phyloP scores from a whole-genome alignment of 2,329 filamentous ascomycete species.

The Epichloe festucae region DNA sequence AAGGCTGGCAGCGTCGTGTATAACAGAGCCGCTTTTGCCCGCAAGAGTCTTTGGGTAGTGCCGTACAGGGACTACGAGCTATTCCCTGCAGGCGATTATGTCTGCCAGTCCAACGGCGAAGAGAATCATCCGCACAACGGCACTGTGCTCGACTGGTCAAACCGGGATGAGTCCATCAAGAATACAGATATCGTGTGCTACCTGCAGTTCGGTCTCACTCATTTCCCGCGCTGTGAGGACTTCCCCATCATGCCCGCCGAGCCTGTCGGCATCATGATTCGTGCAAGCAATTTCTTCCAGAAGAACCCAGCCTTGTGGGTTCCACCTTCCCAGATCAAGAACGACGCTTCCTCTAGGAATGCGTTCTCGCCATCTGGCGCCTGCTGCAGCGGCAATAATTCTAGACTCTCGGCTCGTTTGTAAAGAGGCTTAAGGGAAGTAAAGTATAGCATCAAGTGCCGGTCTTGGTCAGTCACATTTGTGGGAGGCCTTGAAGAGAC shows the following conservation, averaged over 20 bases:
- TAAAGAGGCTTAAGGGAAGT: neutral
- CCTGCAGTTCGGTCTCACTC: slow-evolving; percentile 41
- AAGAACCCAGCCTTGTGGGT: slow-evolving; percentile 39
- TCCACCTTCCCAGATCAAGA: slow-evolving; percentile 26
- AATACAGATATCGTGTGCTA: slow-evolving; percentile 40
- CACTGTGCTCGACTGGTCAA: slow-evolving; percentile 32
- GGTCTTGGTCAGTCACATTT: no score
- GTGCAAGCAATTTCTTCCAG: slow-evolving; percentile 39
- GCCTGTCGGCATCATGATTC: slow-evolving; percentile 32
- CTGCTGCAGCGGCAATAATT: slow-evolving; percentile 7
- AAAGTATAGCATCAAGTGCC: no score
- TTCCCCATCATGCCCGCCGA: slow-evolving; percentile 59
- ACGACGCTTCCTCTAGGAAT: slow-evolving; percentile 13
- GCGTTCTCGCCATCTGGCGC: slow-evolving; percentile 7
- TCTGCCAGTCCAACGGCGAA: slow-evolving; percentile 31
- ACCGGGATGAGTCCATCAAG: slow-evolving; percentile 33
- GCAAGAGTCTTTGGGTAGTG: slow-evolving; percentile 30
- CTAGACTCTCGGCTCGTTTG: slow-evolving; percentile 9
- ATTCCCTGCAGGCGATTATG: slow-evolving; percentile 29
- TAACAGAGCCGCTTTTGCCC: slow-evolving; percentile 27
- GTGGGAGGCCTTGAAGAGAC: no score
- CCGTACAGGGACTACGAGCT: slow-evolving; percentile 28
- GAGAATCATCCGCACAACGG: slow-evolving; percentile 12
- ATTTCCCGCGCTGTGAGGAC: slow-evolving; percentile 50
- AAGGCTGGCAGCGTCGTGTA: slow-evolving; percentile 25